Evolutionary conservation across 768 basidiomycete species (phyloP).

Genomic region (Panellus pusillus): DNA sequence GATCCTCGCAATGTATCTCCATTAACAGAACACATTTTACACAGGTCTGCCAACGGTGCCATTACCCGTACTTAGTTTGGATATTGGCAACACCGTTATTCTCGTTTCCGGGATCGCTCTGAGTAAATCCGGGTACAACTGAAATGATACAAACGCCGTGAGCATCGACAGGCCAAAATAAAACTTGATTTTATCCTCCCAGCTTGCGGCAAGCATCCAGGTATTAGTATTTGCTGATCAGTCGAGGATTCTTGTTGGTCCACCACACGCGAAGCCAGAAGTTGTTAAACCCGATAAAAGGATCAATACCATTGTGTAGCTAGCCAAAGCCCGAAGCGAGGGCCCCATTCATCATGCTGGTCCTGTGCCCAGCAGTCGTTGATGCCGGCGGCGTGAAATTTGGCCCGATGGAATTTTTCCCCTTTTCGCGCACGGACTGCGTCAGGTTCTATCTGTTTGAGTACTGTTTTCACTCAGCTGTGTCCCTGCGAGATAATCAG

Average conservation of each 20-base stretch:
- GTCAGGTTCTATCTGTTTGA: conserved; percentile 18
- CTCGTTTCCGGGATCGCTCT: too few species aligned
- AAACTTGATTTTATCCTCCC: too few species aligned
- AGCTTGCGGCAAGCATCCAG: conserved; percentile 22
- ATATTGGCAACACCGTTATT: too few species aligned
- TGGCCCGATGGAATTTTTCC: conserved; percentile 20
- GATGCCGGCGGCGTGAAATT: conserved; percentile 33
- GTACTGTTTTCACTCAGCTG: conserved; percentile 2
- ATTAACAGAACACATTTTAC: too few species aligned
- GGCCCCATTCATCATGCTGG: conserved; percentile 39
- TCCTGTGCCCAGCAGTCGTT: conserved; percentile 33
- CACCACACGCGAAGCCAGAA: conserved; percentile 39
- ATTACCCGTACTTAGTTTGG: too few species aligned
- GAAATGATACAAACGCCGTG: too few species aligned
- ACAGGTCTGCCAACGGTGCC: too few species aligned
- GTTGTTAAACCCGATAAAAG: conserved; percentile 26
- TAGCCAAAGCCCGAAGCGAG: conserved; percentile 31
- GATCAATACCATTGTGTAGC: conserved; percentile 33
- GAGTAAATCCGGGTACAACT: too few species aligned
- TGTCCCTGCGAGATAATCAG: conserved; percentile 1
- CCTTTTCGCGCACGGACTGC: conserved; percentile 3
- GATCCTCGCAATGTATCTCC: too few species aligned
- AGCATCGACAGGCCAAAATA: not conserved
- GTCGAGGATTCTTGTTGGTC: conserved; percentile 29
- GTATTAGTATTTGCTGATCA: conserved; percentile 31